Conservation (phyloP, 306 rosid genomes). For the Cucumis hystrix region DNA sequence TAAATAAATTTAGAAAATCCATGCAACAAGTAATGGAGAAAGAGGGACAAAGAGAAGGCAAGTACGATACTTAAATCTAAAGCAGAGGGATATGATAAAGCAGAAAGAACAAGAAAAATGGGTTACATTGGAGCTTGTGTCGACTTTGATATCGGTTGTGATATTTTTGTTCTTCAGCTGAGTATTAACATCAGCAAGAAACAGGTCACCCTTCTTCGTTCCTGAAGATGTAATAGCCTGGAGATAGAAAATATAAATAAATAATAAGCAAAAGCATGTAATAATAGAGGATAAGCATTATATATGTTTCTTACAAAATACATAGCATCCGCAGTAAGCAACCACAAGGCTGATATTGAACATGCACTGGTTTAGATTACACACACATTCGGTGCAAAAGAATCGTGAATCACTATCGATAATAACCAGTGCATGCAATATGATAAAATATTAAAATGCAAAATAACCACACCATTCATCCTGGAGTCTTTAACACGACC, state of each 20-base stretch:
- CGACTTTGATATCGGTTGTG: slow-evolving; percentile 84
- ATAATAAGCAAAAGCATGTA: neutral
- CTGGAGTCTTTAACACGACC: neutral
- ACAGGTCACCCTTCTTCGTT: slow-evolving; percentile 53
- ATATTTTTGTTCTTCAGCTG: slow-evolving; percentile 66
- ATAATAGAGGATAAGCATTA: neutral
- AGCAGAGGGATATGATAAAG: neutral
- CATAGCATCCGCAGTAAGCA: neutral
- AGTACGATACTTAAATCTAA: neutral
- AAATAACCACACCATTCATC: neutral
- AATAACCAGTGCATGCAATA: neutral
- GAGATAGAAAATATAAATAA: slow-evolving; percentile 7
- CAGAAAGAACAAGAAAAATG: neutral
- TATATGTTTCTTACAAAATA: neutral
- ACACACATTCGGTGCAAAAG: neutral
- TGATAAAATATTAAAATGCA: neutral
- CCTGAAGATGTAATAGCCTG: slow-evolving; percentile 80
- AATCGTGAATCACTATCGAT: neutral
- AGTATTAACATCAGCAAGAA: slow-evolving; percentile 70
- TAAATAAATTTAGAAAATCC: neutral
- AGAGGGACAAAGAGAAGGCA: neutral
- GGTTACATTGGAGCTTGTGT: slow-evolving; percentile 57
- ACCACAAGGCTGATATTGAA: neutral
- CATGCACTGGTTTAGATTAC: neutral
- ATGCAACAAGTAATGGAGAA: neutral